phyloP scores from a whole-genome alignment of 768 basidiomycete genomes.

The Termitomyces sp. region DNA sequence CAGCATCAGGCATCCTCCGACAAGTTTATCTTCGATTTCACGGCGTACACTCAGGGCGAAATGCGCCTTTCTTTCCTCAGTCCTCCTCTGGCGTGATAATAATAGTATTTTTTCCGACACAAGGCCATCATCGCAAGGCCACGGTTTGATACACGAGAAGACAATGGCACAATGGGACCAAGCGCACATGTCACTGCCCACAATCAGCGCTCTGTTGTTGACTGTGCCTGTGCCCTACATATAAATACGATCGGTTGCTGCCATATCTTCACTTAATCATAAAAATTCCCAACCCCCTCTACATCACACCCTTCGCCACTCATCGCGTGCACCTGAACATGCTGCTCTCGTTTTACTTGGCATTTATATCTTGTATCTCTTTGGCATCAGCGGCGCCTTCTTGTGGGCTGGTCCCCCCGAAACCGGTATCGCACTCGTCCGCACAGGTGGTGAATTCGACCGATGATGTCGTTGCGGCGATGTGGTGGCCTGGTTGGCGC shows the following conservation, averaged over 20 bases:
- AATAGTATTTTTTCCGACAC: background rate
- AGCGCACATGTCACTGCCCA: constrained; percentile 10
- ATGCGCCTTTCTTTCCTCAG: background rate
- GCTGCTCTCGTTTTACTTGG: constrained; percentile 8
- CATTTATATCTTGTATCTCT: constrained; percentile 24
- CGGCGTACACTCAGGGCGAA: too few species aligned
- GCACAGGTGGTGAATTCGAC: constrained; percentile 3
- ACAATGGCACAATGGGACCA: constrained; percentile 12
- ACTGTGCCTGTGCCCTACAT: background rate
- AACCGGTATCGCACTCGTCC: constrained; percentile 1
- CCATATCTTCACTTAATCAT: background rate
- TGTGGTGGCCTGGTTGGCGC: constrained; percentile 60
- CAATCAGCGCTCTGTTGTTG: background rate
- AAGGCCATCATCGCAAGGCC: background rate
- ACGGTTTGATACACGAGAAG: constrained; percentile 6
- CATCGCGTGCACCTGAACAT: constrained; percentile 4
- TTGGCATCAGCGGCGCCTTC: constrained; percentile 25
- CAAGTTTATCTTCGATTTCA: background rate
- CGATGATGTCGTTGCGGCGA: constrained; percentile 41
- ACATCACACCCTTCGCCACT: background rate
- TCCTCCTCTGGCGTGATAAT: background rate
- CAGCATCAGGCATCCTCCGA: background rate
- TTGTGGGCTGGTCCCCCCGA: constrained; percentile 33
- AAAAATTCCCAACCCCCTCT: background rate
- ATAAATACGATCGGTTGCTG: constrained; percentile 1